Percentiles rank a stretch among this genome's conserved stretches.
Conservation (phyloP, 2,329 filamentous ascomycete species). For the Fonsecaea erecta region DNA sequence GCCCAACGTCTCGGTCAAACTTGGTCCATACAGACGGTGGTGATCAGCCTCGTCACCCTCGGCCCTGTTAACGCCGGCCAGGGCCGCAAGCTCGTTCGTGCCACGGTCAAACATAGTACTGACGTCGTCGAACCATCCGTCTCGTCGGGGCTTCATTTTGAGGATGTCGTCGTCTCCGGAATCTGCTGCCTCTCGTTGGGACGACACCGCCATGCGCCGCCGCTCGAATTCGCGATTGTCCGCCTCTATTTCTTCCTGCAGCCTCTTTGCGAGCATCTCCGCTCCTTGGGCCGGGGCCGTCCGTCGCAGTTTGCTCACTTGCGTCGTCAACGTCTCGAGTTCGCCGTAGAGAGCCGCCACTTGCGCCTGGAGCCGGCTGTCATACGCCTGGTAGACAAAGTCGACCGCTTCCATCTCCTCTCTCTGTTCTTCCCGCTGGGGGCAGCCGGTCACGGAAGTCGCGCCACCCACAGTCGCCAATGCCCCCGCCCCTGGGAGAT, state of each 20-base stretch:
- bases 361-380: constrained; percentile 49
- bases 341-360: constrained; percentile 54
- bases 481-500: constrained; percentile 19
- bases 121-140: constrained; percentile 46
- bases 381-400: constrained; percentile 50
- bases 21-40: constrained; percentile 36
- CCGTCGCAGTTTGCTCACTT: constrained; percentile 52
- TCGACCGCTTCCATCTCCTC: constrained; percentile 50
- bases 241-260: constrained; percentile 44
- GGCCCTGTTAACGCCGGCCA: constrained; percentile 44
- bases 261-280: constrained; percentile 44
- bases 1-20: constrained; percentile 52
- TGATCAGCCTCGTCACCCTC: constrained; percentile 35
- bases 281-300: constrained; percentile 51
- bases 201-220: not conserved
- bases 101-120: constrained; percentile 49
- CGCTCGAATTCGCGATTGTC: constrained; percentile 51
- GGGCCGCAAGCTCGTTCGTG: constrained; percentile 45
- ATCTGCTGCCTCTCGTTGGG: constrained; percentile 2
- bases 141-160: constrained; percentile 33
- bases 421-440: constrained; percentile 25
- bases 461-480: not conserved
- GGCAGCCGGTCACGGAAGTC: constrained; percentile 3
- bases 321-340: constrained; percentile 53
- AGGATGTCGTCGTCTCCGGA: constrained; percentile 6